Evolutionary conservation across 768 basidiomycete species (phyloP).

Genomic region (Dacryopinax spathularia): DNA sequence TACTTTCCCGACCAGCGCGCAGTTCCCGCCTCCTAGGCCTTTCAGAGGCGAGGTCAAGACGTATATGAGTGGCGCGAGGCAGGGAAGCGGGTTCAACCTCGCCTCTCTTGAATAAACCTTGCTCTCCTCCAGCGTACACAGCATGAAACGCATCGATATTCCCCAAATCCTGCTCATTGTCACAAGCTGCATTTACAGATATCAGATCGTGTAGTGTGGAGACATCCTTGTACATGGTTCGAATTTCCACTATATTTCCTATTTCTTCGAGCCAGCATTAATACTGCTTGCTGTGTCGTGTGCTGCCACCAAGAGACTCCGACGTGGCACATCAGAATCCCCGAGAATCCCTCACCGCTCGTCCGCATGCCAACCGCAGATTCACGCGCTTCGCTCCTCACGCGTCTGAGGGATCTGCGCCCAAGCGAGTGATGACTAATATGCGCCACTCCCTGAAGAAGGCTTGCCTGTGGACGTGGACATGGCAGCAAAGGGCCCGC

Average conservation of each 20-base stretch:
- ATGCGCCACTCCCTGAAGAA: background rate
- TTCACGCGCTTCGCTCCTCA: background rate
- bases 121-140: no score
- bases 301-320: background rate
- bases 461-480: background rate
- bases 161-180: no score
- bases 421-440: no score
- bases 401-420: no score
- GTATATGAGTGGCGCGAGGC: conserved; percentile 51
- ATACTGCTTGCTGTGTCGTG: background rate
- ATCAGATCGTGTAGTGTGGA: no score
- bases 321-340: background rate
- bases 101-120: conserved; percentile 8
- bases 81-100: conserved; percentile 60
- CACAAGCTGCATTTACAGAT: no score
- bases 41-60: conserved; percentile 38
- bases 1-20: conserved; percentile 54
- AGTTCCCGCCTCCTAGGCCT: conserved; percentile 62
- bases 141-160: no score
- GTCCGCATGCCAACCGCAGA: background rate
- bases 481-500: background rate
- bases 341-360: background rate
- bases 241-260: background rate
- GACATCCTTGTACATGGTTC: no score
- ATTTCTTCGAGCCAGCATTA: background rate